Percentiles rank a stretch among this genome's conserved stretches.
Evolutionary conservation across 176 grass and related monocot genomes (phyloP).

Genomic region (Cenchrus purpureus): DNA sequence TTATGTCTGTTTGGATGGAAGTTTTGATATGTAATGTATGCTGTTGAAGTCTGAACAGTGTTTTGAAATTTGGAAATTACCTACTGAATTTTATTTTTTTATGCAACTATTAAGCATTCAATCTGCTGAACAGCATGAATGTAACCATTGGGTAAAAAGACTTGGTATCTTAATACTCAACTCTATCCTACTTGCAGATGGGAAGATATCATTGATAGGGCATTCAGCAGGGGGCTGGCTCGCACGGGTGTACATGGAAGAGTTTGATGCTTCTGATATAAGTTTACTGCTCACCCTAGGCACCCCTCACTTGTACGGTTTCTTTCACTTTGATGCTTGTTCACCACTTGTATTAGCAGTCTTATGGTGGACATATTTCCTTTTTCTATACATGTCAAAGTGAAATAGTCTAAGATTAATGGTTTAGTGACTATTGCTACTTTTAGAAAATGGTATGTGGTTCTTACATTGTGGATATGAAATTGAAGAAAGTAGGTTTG

Average conservation of each 20-base stretch:
- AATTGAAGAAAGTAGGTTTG: background rate
- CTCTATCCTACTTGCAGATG: conserved; percentile 45
- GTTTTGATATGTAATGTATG: background rate
- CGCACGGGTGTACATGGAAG: conserved; percentile 73
- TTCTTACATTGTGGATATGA: background rate
- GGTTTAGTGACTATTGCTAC: background rate
- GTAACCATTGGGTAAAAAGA: background rate
- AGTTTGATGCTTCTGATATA: conserved; percentile 70
- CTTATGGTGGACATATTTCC: background rate
- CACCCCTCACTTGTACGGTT: conserved; percentile 79
- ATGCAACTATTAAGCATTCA: background rate
- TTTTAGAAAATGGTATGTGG: background rate
- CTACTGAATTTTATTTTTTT: background rate
- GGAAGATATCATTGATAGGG: conserved; percentile 74
- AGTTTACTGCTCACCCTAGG: conserved; percentile 89
- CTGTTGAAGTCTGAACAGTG: background rate
- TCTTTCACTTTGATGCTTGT: background rate
- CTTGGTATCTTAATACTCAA: background rate
- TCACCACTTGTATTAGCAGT: background rate
- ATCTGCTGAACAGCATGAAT: background rate
- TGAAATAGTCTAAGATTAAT: background rate
- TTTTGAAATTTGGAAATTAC: background rate
- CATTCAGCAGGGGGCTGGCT: conserved; percentile 98
- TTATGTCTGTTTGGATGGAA: background rate
- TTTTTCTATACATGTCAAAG: background rate